Base-by-base conservation (phyloP, 352 stramenopile genomes). In the Globisporangium nunn region DNA sequence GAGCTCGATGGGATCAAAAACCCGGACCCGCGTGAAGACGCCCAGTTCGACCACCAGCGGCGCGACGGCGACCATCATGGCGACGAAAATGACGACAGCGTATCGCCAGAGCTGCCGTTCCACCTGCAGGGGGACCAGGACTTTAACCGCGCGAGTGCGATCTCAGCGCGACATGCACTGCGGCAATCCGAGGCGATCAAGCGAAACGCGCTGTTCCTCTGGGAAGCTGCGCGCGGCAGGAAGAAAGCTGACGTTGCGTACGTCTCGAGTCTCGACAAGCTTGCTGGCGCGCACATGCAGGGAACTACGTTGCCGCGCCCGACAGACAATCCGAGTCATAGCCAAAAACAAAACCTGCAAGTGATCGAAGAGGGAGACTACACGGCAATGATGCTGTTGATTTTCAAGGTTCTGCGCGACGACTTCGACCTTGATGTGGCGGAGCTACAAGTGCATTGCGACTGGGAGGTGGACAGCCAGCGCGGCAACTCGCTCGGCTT, bases 401-500 rank as follows among this genome's bases (percentile, higher is more conserved):
- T 92, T 44, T 92, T 87, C 68, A 92, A 92, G 52, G 82, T 85
- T 10, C 58, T 92, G 30, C 70, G 82, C 2, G 68, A 82, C 2
- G 79, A 90, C 55, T 92, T 92, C 59, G 74, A 82, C 23, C 56
- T 87, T 10, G 66, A 77, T 12, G 57, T 73, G 12, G 82, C 82
- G 0, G 52, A 79, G 45, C 64, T 64, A 8, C 77, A 92, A 59
- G 88, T 92, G 45, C 70, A 77, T 29, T 87, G 76, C 54, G 82
- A 92, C 72, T 92, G 82, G 82, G 75, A 81, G 47, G 75, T 90
- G 12, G 79, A 92, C 67, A 89, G 78, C 46, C 79, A 80, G 40
- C 73, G 85, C 43, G 68, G 74, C 4, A 56, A 71, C n/a, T 58
- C 58, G 6, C 68, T 92, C 30, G 73, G 37, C 14, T 81, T 79